phyloP scores from a whole-genome alignment of 345 rosid genomes.

The Eucalyptus curtisii region DNA sequence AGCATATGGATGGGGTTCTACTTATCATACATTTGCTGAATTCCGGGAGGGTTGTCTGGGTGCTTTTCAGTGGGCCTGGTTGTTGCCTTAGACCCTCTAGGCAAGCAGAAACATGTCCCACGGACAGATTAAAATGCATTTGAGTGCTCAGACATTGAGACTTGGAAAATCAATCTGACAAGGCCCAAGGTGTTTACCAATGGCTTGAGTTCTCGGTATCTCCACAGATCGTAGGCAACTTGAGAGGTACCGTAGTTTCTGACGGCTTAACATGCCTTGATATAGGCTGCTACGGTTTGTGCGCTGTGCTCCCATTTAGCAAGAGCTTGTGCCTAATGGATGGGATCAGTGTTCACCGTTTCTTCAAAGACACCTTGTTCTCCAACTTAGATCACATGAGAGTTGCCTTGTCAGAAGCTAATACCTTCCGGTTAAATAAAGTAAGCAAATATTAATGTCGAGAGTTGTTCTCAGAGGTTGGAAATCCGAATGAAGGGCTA shows the following conservation, averaged over 20 bases:
- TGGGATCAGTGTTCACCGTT: neutral
- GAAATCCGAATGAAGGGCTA: neutral
- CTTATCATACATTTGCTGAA: neutral
- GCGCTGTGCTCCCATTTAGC: neutral
- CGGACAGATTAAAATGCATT: neutral
- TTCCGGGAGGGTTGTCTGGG: neutral
- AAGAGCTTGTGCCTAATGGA: neutral
- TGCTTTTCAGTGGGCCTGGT: neutral
- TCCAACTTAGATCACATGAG: neutral
- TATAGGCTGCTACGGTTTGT: neutral
- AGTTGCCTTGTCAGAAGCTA: neutral
- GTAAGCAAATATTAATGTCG: neutral
- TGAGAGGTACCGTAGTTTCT: neutral
- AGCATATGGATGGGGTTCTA: neutral
- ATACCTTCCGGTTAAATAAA: neutral
- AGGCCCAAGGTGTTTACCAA: neutral
- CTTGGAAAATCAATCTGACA: neutral
- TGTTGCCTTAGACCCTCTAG: neutral
- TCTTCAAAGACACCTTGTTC: neutral
- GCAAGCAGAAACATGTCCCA: neutral
- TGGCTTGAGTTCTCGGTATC: neutral
- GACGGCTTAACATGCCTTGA: neutral
- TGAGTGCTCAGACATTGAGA: neutral
- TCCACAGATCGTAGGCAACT: neutral
- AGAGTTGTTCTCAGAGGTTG: neutral